Percentiles rank a stretch among this genome's conserved stretches.
phyloP scores from a whole-genome alignment of 108 stramenopile species.

The Mayamaea pseudoterrestris region DNA sequence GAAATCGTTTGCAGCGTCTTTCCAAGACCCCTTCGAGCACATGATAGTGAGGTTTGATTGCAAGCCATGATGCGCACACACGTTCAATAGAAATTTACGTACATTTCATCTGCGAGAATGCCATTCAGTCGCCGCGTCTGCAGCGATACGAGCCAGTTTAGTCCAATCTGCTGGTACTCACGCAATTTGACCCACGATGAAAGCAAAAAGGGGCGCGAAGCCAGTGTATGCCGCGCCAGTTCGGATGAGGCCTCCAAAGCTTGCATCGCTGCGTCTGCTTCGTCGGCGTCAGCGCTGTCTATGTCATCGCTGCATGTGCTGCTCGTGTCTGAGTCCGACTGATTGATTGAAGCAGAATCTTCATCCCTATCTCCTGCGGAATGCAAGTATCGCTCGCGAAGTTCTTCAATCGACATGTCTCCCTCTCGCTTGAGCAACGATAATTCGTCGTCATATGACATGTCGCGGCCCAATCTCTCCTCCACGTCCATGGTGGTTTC shows the following conservation, averaged over 20 bases:
- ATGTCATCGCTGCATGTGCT: neutral
- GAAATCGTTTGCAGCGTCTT: conserved; percentile 95
- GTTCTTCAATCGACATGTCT: conserved; percentile 38
- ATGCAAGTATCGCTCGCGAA: conserved; percentile 29
- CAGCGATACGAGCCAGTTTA: conserved; percentile 95
- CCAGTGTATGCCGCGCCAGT: conserved; percentile 43
- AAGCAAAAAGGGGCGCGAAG: conserved; percentile 63
- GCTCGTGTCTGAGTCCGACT: neutral
- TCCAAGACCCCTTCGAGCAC: conserved; percentile 37
- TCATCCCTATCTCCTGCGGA: conserved; percentile 3
- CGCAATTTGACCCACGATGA: conserved; percentile 78
- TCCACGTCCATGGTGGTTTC: conserved; percentile 58
- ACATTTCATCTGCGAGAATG: conserved; percentile 95
- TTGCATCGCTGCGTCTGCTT: neutral
- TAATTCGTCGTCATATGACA: conserved; percentile 40
- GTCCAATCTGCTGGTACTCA: conserved; percentile 90
- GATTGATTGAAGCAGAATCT: neutral
- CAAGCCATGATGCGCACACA: neutral
- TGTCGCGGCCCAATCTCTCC: conserved; percentile 42
- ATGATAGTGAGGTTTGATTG: neutral
- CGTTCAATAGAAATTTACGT: conserved; percentile 11
- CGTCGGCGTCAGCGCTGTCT: neutral
- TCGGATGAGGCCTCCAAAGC: conserved; percentile 9
- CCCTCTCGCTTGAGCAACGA: conserved; percentile 36
- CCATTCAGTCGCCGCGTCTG: conserved; percentile 92